Percentiles rank a stretch among this genome's conserved stretches.
phyloP scores from a whole-genome alignment of 2,329 filamentous ascomycete species.

The Colletotrichum tabaci region DNA sequence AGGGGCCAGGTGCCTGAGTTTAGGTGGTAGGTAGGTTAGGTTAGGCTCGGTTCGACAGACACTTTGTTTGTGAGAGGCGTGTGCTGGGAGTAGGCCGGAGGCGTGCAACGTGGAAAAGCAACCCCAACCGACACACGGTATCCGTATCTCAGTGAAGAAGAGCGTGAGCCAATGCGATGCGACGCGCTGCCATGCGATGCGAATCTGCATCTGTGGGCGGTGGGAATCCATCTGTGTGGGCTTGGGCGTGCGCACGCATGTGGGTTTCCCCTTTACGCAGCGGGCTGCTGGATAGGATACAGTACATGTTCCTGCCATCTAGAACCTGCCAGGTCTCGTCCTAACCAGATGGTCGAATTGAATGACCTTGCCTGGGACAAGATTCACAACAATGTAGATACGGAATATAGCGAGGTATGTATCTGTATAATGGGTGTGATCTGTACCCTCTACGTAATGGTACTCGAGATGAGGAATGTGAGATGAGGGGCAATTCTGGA shows the following conservation, averaged over 20 bases:
- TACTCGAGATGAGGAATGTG: too few species aligned
- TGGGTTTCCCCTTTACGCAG: not conserved
- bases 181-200: conserved; percentile 17
- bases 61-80: conserved; percentile 20
- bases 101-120: conserved; percentile 6
- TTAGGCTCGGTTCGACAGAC: conserved; percentile 31
- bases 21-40: not conserved
- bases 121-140: too few species aligned
- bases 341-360: not conserved
- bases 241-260: not conserved
- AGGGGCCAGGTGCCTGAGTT: conserved; percentile 25
- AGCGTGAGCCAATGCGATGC: conserved; percentile 43
- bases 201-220: conserved; percentile 12
- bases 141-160: conserved; percentile 41
- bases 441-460: too few species aligned
- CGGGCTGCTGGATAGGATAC: not conserved
- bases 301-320: conserved; percentile 1
- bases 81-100: conserved; percentile 4
- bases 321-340: not conserved
- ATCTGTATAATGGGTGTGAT: too few species aligned
- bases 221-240: conserved; percentile 10
- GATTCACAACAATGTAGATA: too few species aligned
- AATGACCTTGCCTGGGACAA: too few species aligned
- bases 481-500: too few species aligned
- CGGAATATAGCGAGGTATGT: too few species aligned